These are phyloP conservation scores for Microcyclosporella mali DNA, from an alignment of 2,329 filamentous ascomycete species.

Conservation along the genomic window DNA sequence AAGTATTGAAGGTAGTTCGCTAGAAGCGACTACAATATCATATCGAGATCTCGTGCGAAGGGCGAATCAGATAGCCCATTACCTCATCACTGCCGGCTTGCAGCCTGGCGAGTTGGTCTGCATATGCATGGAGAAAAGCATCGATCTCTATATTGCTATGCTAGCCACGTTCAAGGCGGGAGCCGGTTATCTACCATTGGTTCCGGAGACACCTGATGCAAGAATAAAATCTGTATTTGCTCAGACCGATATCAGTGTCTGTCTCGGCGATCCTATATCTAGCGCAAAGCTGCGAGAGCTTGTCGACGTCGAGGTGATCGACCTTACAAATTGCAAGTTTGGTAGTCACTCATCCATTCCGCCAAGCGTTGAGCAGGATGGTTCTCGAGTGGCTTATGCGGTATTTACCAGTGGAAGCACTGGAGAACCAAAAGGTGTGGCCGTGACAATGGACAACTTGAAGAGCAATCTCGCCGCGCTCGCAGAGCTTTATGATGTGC, in stretches of 20 bases:
- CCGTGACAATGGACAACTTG: constrained; percentile 70
- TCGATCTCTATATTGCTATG: constrained; percentile 65
- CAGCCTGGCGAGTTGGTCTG: constrained; percentile 56
- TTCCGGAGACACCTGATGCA: constrained; percentile 61
- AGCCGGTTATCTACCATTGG: constrained; percentile 71
- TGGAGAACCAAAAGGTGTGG: constrained; percentile 71
- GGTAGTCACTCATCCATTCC: constrained; percentile 31
- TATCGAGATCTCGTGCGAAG: constrained; percentile 59
- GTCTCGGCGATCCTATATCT: constrained; percentile 35
- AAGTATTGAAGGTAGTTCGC: constrained; percentile 36
- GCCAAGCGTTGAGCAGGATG: constrained; percentile 31
- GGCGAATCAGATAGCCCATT: constrained; percentile 59
- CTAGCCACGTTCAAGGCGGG: constrained; percentile 69
- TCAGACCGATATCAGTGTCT: constrained; percentile 51
- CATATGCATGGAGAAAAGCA: constrained; percentile 69
- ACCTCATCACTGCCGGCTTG: constrained; percentile 46
- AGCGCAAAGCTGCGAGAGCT: constrained; percentile 11
- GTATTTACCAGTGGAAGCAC: constrained; percentile 83
- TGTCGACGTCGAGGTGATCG: constrained; percentile 13
- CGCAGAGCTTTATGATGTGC: constrained; percentile 57
- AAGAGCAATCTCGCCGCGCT: constrained; percentile 68
- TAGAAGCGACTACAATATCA: constrained; percentile 45
- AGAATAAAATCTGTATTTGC: constrained; percentile 57
- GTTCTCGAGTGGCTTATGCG: constrained; percentile 58
- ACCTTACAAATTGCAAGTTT: constrained; percentile 30